Evolutionary conservation across 169 alveolate species (phyloP).

Genomic region (Plasmodium inui): DNA sequence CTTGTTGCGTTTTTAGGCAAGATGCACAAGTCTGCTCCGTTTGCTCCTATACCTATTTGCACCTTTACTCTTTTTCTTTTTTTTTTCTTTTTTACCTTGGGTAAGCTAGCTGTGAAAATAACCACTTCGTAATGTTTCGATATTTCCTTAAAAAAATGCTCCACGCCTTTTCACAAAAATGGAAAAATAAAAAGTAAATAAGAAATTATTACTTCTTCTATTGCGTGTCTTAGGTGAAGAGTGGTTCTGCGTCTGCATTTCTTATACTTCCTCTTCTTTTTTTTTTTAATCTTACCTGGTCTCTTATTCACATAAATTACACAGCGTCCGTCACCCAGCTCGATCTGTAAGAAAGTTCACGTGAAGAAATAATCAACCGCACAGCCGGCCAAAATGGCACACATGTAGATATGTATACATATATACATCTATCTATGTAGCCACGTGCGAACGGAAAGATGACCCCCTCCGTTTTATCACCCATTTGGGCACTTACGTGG

Average conservation of each 20-base stretch:
- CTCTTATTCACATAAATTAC: conserved; percentile 86
- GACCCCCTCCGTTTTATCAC: neutral
- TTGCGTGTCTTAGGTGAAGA: neutral
- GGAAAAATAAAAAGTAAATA: neutral
- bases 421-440: neutral
- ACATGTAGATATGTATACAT: neutral
- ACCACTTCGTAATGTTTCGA: conserved; percentile 85
- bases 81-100: conserved; percentile 70
- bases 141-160: conserved; percentile 82
- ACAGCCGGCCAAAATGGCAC: neutral
- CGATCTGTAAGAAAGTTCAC: conserved; percentile 74
- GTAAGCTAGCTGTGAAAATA: conserved; percentile 87
- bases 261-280: neutral
- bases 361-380: neutral
- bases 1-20: neutral
- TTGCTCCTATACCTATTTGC: neutral
- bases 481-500: conserved; percentile 23
- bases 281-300: conserved; percentile 79
- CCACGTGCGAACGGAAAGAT: neutral
- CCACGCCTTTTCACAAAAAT: conserved; percentile 81
- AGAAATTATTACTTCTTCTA: neutral
- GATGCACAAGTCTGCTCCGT: neutral
- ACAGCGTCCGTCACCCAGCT: conserved; percentile 81
- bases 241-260: neutral
- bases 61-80: neutral